Conservation (phyloP, 192 early-diverging fungal species). For the Coemansia brasiliensis region DNA sequence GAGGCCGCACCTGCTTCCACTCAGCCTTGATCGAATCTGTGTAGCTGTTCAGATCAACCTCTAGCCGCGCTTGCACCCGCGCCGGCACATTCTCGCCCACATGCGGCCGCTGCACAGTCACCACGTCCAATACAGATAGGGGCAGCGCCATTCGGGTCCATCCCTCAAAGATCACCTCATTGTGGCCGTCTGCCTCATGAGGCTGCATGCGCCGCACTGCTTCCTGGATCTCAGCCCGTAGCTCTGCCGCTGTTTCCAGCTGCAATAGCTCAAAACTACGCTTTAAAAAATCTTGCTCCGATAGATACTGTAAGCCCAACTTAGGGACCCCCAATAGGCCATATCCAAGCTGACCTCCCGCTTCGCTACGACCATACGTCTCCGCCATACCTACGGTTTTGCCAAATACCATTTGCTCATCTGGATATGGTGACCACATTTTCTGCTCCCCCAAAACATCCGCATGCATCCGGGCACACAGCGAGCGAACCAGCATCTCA, state of each 20-base stretch:
- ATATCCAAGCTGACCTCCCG: background rate
- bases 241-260: constrained; percentile 78
- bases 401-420: constrained; percentile 67
- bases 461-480: too few relatives aligned
- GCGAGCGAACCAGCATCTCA: too few relatives aligned
- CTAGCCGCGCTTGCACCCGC: constrained; percentile 79
- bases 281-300: constrained; percentile 86
- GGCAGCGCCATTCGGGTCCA: constrained; percentile 92
- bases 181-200: constrained; percentile 24
- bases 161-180: constrained; percentile 74
- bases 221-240: constrained; percentile 88
- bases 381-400: constrained; percentile 68
- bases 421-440: constrained; percentile 11
- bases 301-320: constrained; percentile 91
- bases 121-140: constrained; percentile 66
- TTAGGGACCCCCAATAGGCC: constrained; percentile 71
- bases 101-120: constrained; percentile 61
- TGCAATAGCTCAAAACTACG: constrained; percentile 83
- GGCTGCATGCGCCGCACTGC: constrained; percentile 82
- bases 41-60: constrained; percentile 66
- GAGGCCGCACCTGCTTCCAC: constrained; percentile 78
- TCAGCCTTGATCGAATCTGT: constrained; percentile 73
- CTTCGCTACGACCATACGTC: constrained; percentile 40
- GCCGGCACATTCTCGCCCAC: constrained; percentile 63
- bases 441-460: too few relatives aligned